Conservation (phyloP, 1,284 basidiomycete genomes). For the Tremellales sp. region DNA sequence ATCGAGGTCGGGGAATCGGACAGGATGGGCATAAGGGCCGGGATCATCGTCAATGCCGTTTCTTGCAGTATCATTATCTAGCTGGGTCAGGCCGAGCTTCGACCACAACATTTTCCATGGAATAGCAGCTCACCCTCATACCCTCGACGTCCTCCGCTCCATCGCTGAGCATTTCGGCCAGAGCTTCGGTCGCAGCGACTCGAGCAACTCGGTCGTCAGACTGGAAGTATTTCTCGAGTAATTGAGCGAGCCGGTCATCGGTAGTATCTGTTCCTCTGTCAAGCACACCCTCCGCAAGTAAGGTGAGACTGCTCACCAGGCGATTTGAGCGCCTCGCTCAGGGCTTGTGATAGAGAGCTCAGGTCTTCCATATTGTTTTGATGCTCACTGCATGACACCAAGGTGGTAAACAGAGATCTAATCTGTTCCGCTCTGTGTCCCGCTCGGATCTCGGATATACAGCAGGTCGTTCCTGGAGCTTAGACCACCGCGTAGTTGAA, state of each 20-base stretch:
- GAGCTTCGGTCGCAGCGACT: background rate
- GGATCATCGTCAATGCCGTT: conserved; percentile 12
- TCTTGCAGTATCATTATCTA: conserved; percentile 11
- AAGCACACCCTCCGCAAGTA: background rate
- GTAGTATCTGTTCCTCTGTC: background rate
- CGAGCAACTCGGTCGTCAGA: background rate
- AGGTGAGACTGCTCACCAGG: background rate
- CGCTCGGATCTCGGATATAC: no score
- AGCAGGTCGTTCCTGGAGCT: no score
- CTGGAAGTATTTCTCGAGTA: background rate
- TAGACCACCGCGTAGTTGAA: no score
- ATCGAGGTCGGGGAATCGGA: background rate
- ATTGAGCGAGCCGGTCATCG: no score
- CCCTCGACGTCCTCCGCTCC: background rate
- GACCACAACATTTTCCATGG: no score
- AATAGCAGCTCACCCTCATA: background rate
- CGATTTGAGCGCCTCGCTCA: background rate
- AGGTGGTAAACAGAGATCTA: no score
- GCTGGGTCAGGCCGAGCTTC: no score
- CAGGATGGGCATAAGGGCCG: conserved; percentile 11
- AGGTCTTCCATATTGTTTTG: conserved; percentile 2
- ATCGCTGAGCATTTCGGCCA: background rate
- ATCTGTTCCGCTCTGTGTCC: no score
- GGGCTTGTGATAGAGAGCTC: background rate
- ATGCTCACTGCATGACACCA: no score